Evolutionary conservation across 1,284 basidiomycete genomes (phyloP).

Genomic region (Cutaneotrichosporon cutaneum): DNA sequence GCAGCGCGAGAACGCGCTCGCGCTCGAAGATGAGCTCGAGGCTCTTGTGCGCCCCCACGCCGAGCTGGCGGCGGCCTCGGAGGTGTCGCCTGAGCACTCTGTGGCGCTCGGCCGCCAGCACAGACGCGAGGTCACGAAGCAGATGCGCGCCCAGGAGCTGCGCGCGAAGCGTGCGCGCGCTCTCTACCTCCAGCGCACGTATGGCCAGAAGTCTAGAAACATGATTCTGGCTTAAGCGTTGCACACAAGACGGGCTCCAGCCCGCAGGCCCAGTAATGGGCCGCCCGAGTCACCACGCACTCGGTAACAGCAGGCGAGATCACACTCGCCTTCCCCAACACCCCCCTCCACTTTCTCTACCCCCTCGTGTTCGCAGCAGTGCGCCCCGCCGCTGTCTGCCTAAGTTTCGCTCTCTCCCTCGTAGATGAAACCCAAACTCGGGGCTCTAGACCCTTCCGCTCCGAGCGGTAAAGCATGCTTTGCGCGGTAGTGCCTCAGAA

Average conservation of each 20-base stretch:
- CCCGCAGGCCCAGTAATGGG: not conserved
- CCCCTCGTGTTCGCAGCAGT: not conserved
- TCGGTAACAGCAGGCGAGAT: not conserved
- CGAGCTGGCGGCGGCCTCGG: not conserved
- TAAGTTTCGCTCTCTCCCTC: not conserved
- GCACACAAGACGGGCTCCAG: not conserved
- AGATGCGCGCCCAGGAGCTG: not conserved
- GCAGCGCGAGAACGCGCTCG: not conserved
- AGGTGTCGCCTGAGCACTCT: not conserved
- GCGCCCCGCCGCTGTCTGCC: not conserved
- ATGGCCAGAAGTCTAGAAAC: not conserved
- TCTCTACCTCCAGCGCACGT: slow-evolving; percentile 3
- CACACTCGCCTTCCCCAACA: not conserved
- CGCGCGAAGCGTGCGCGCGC: slow-evolving; percentile 6
- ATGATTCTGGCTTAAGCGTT: not conserved
- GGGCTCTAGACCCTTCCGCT: slow-evolving; percentile 6
- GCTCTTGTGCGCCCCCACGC: not conserved
- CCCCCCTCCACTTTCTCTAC: not conserved
- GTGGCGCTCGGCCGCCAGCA: not conserved
- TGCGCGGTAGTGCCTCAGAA: not conserved
- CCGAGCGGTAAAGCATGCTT: slow-evolving; percentile 9
- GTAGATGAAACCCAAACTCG: not conserved
- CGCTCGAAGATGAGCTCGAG: not conserved
- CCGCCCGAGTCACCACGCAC: not conserved
- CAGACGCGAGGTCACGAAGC: not conserved